Conservation (phyloP, 2,329 filamentous ascomycete species). For the Microsporum audouinii region DNA sequence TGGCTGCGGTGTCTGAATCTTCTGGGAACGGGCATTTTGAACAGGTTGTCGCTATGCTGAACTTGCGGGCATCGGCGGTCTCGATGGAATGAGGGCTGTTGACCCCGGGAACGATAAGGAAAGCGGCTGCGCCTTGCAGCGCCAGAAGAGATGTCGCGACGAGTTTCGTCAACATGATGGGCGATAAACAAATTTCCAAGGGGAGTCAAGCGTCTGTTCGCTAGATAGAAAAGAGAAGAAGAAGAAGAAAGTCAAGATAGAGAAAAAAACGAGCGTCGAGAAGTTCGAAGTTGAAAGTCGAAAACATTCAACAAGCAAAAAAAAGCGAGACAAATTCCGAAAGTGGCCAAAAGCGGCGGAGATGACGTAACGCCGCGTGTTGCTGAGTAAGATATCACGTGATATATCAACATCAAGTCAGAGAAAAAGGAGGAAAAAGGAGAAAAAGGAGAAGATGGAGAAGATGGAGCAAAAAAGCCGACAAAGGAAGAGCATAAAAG, state of each 20-base stretch:
- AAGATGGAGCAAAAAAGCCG: neutral
- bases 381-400: slow-evolving; percentile 3
- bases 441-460: no score
- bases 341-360: neutral
- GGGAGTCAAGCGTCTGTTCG: neutral
- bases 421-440: neutral
- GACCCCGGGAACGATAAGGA: slow-evolving; percentile 28
- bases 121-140: slow-evolving; percentile 25
- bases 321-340: neutral
- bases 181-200: neutral
- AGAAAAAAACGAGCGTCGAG: neutral
- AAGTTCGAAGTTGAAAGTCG: neutral
- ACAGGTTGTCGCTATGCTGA: slow-evolving; percentile 26
- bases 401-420: neutral
- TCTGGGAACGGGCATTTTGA: slow-evolving; percentile 31
- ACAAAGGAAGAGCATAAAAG: neutral
- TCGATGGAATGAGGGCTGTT: neutral
- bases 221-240: neutral
- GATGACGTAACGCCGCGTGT: slow-evolving; percentile 5
- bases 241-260: neutral
- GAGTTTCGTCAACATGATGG: slow-evolving; percentile 29
- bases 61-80: slow-evolving; percentile 16
- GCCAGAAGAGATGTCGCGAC: slow-evolving; percentile 26
- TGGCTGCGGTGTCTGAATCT: slow-evolving; percentile 19
- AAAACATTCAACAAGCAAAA: neutral